Base-by-base conservation (phyloP, 1,139 yeast genomes). In the Debaryomyces robertsiae region DNA sequence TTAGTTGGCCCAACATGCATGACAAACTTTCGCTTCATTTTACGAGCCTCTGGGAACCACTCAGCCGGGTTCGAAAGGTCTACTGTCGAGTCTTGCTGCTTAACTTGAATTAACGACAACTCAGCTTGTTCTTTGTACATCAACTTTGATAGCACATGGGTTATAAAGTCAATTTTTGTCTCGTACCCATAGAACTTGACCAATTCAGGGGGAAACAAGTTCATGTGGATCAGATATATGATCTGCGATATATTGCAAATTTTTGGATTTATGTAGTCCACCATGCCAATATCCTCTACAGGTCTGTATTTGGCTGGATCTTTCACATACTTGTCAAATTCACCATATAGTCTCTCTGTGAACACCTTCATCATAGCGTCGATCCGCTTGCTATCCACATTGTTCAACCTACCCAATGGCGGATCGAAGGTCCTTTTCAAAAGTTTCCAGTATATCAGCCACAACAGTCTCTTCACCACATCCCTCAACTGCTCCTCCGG, bases 1-100 rank as follows among this genome's bases (percentile, higher is more conserved):
- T 93, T 93, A 0, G 99, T 93, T 0, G 99, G 98, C 0, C 99
- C 99, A 14, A 93, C 89, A 60, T 93, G 99, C 81, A 94, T 77
- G 15, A 84, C 75, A 33, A 93, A 75, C 43, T 84, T 84, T 30
- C 99, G 71, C 48, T 81, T 82, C 69, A 90, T 72, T 47, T 82
- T 79, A 32, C 98, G 71, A 0, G 98, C 95, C 37, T 75, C 80
- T 0, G 98, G 96, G 54, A 75, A 93, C 94, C 96, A 87, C 57
- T 84, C 89, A 1, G 84, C 83, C 1, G 96, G 96, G 49, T 82
- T 78, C 2, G 80, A 69, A 16, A 83, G 70, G 49, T 82, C 86
- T 45, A 77, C 64, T 3, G 43, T 38, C 13, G 49, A 42, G 19
- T 48, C 46, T 17, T 31, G 36, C n/a, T 46, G 50, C 7, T 53